Evolutionary conservation across 148 eudicot species (phyloP).

Genomic region (Silene uniflora): DNA sequence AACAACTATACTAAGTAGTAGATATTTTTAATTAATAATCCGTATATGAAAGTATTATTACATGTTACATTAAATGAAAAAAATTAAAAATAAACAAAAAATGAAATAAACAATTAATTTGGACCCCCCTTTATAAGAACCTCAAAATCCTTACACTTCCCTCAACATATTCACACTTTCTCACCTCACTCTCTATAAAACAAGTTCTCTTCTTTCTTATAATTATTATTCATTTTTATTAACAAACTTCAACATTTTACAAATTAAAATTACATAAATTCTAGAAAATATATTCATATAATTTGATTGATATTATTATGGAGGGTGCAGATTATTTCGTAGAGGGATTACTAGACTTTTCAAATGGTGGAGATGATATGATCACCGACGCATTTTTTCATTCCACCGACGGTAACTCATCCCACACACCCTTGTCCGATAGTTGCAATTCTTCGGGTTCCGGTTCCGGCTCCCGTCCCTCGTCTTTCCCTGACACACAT

Average conservation of each 20-base stretch:
- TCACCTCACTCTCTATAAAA: conserved; percentile 20
- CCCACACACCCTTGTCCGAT: conserved; percentile 47
- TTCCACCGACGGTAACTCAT: conserved; percentile 57
- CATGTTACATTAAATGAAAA: not conserved
- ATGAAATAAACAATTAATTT: conserved; percentile 7
- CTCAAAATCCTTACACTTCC: conserved; percentile 37
- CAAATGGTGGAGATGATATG: conserved; percentile 70
- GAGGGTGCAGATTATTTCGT: conserved; percentile 48
- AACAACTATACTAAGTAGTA: not conserved
- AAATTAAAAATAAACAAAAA: not conserved
- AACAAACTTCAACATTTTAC: not conserved
- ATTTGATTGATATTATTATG: conserved; percentile 23
- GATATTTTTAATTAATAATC: not conserved
- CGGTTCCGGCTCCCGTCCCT: conserved; percentile 30
- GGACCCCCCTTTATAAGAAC: conserved; percentile 38
- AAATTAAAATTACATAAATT: not conserved
- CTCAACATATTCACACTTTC: conserved; percentile 20
- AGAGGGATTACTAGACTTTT: conserved; percentile 69
- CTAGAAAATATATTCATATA: not conserved
- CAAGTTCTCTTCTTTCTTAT: not conserved
- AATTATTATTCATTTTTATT: conserved; percentile 13
- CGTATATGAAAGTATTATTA: not conserved
- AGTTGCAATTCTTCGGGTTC: conserved; percentile 81
- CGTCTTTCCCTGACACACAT: conserved; percentile 54
- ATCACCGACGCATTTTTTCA: conserved; percentile 57